Base-by-base conservation (phyloP, 2,329 filamentous ascomycete genomes). In the Ilyonectria robusta region DNA sequence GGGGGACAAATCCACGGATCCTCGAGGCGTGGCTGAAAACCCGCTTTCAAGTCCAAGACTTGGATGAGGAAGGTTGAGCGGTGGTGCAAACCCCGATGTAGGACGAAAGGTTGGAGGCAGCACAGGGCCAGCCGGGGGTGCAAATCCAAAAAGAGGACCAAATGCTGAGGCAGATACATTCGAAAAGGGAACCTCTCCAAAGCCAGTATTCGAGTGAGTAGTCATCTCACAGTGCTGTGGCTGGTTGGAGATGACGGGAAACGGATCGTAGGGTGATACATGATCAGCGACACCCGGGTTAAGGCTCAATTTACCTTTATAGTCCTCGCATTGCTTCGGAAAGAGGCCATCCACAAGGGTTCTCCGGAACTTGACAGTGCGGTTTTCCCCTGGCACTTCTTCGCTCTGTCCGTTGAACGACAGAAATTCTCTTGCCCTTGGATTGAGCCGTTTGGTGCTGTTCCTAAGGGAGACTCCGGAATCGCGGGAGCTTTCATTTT, bases 401-500 rank as follows among this genome's bases (percentile, higher is more conserved):
- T 64, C 17, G 13, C 62, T 62, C 17, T 48, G 55, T 11, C 50
- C 59, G 13, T 55, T 68, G 33, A 79, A 72, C 1, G 78, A 80
- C 9, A 80, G 67, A 55, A 80, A 80, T 48, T 80, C 78, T 61
- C 78, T 76, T 44, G 78, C 78, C 65, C 71, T 76, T 5, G 78
- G 78, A 50, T 80, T 80, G 67, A 79, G 69, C 1, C 67, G 71
- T 23, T 68, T 70, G 21, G 64, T 59, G 66, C 23, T 54, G 11
- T 7, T 64, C 23, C 3, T 54, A 21, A 70, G 44, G 21, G n/a
- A 71, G 35, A 71, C 48, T 8, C 67, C 68, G 2, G 73, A 75
- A 66, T 75, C 73, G 3, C 51, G 62, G 21, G 73, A 71, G 15
- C 42, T 62, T 2, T 70, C 69, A 31, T 69, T 67, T 2, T 55